Base-by-base conservation (phyloP, 495 filamentous ascomycete species). In the Penicillium roqueforti region DNA sequence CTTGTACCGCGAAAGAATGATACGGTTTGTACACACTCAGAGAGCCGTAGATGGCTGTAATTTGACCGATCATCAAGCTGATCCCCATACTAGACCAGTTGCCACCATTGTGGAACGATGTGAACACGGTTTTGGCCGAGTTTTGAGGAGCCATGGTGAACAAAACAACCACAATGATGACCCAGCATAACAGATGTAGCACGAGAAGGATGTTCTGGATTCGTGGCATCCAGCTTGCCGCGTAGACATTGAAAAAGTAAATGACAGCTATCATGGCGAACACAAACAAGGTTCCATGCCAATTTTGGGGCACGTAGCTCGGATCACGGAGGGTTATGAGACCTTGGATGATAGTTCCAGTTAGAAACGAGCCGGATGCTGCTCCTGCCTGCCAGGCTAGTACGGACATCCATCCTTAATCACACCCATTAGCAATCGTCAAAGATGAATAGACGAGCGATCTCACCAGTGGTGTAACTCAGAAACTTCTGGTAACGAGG, bases 271-370 rank as follows among this genome's bases (percentile, higher is more conserved):
- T 14, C 32, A 34, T 34, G n/a, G 14, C 4, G 6, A 34, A 34
- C 14, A 34, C 32, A 6, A 34, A 14, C n/a, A 34, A 14, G 7
- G 32, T 34, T 13, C 68, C 76, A 16, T 83, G 79, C 76, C 76
- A 84, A 10, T 52, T 53, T 36, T 72, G 53, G 3, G 67, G 60
- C 1, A 19, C 56, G 56, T 80, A 82, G 8, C 53, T 48, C 3
- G 68, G 59, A 50, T 74, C 58, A 43, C 71, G 71, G 22, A 80
- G 36, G 5, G 71, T 57, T 42, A 77, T 66, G 4, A 81, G 62
- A 8, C 65, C 72, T 47, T 79, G 68, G 19, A 80, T 72, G 54
- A 76, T 64, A 20, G 67, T 71, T 1, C 68, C 75, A 6, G 68
- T 59, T 20, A 79, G 67, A 20, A 71, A 58, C 3, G 57, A 58